Conservation (phyloP, 2,329 filamentous ascomycete species). For the Aspergillus sp. region DNA sequence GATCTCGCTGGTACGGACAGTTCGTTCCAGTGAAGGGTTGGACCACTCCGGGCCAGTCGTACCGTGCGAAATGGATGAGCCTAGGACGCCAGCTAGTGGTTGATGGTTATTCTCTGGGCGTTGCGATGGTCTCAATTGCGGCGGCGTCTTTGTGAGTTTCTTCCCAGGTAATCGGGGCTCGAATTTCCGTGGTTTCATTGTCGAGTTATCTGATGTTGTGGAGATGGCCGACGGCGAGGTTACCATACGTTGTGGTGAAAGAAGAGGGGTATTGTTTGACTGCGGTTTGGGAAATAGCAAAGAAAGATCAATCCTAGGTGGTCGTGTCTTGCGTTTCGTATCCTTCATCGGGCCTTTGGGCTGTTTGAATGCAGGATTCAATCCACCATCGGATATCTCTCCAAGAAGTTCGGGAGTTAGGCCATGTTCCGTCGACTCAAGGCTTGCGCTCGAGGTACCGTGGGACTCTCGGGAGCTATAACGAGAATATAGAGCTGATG, state of each 20-base stretch:
- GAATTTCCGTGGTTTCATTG: constrained; percentile 26
- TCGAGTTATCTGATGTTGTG: constrained; percentile 37
- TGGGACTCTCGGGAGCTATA: constrained; percentile 51
- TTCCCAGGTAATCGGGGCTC: constrained; percentile 26
- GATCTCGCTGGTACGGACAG: constrained; percentile 39
- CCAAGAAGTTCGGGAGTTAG: constrained; percentile 13
- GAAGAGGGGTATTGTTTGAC: constrained; percentile 35
- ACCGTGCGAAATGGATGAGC: constrained; percentile 26
- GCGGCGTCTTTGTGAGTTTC: constrained; percentile 35
- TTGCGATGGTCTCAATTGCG: constrained; percentile 18
- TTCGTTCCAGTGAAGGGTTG: constrained; percentile 34
- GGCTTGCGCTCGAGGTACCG: constrained; percentile 35
- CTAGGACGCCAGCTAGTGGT: constrained; percentile 18
- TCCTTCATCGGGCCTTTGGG: constrained; percentile 34
- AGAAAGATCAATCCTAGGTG: constrained; percentile 48
- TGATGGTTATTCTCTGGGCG: constrained; percentile 22
- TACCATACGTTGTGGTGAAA: constrained; percentile 49
- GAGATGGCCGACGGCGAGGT: constrained; percentile 47
- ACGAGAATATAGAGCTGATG: constrained; percentile 52
- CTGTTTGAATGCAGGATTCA: constrained; percentile 30
- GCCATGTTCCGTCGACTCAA: constrained; percentile 19
- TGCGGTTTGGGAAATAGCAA: constrained; percentile 48
- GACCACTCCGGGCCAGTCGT: constrained; percentile 28
- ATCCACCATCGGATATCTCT: constrained; percentile 23
- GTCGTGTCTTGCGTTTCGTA: constrained; percentile 45